Evolutionary conservation across 108 stramenopile species (phyloP), one percentile per base, ranked within the genome.

Genomic region (Heterococcus sp.): DNA sequence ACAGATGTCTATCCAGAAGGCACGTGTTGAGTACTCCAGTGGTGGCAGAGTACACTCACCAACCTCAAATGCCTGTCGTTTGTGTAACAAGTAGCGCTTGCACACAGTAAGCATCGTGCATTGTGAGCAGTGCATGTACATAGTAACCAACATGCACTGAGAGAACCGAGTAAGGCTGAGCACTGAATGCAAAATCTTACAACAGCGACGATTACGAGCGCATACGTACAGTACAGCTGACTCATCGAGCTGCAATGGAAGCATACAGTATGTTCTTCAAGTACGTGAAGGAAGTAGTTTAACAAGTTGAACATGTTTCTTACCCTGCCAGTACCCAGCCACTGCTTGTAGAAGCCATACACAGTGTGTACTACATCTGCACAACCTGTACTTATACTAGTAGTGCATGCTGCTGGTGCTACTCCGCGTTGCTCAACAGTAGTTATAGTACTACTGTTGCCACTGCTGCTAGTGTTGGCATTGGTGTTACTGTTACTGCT

Each of bases 21-120:
- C 97, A 72, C 88, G 87, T 3, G 93, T 97, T 58, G 93, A 94
- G 73, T 88, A 98, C 87, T 95, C 93, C 88, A 97, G 91, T 4
- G 93, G 87, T 0, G 97, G 97, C 21, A 98, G 72, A 0, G 90
- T 82, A 11, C 96, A 85, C 64, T 92, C 91, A n/a, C 89, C 87
- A 63, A 46, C 46, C 39, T 89, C 87, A 58, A 90, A 79, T 37
- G 86, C 67, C 34, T 32, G 28, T 29, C 35, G 31, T 2, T n/a
- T n/a, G n/a, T n/a, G n/a, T n/a, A n/a, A n/a, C n/a, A n/a, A n/a
- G n/a, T n/a, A n/a, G n/a, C n/a, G n/a, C n/a, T n/a, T n/a, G n/a
- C n/a, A n/a, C n/a, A n/a, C n/a, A n/a, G n/a, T n/a, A n/a, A n/a
- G n/a, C n/a, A n/a, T n/a, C n/a, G n/a, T n/a, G n/a, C n/a, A n/a